A percentile compares a stretch with the other conserved stretches of the same genome.
These are phyloP conservation scores for Ochetophila trinervis DNA, from an alignment of 306 rosid species.

Conservation along the genomic window DNA sequence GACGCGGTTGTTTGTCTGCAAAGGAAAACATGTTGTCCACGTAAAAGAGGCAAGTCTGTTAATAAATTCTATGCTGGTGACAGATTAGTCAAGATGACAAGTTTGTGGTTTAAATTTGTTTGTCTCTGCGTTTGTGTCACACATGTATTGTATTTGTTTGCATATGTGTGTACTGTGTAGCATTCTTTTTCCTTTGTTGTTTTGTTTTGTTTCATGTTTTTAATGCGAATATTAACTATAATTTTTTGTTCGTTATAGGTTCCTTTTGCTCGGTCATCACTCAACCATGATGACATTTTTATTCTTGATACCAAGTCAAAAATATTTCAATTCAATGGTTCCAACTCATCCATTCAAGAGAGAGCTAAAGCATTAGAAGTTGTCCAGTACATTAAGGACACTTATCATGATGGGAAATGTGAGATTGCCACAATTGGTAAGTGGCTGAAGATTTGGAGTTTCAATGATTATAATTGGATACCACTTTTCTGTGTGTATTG, in stretches of 20 bases:
- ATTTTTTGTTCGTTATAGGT: constrained; percentile 52
- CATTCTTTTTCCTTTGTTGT: not conserved
- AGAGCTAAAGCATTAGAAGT: constrained; percentile 98
- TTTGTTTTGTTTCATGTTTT: not conserved
- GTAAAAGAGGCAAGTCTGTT: constrained; percentile 85
- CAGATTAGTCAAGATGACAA: constrained; percentile 20
- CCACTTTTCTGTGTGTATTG: constrained; percentile 30
- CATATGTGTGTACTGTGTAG: not conserved
- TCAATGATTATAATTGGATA: constrained; percentile 21
- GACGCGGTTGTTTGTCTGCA: constrained; percentile 72
- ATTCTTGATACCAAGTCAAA: constrained; percentile 87
- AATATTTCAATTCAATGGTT: constrained; percentile 94
- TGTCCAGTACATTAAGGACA: constrained; percentile 87
- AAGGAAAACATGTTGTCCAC: constrained; percentile 92
- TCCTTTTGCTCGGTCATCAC: constrained; percentile 82
- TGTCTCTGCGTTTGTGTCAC: not conserved
- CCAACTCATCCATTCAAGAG: constrained; percentile 93
- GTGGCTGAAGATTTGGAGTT: constrained; percentile 31
- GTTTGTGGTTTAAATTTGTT: constrained; percentile 13
- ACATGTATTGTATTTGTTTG: not conserved
- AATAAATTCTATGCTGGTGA: constrained; percentile 28
- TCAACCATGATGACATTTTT: constrained; percentile 90
- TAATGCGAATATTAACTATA: constrained; percentile 12
- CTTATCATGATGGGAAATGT: constrained; percentile 93
- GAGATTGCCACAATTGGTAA: constrained; percentile 91